These are phyloP conservation scores for Podospora pseudoanserina DNA, from an alignment of 495 filamentous ascomycete species.

Conservation along the genomic window DNA sequence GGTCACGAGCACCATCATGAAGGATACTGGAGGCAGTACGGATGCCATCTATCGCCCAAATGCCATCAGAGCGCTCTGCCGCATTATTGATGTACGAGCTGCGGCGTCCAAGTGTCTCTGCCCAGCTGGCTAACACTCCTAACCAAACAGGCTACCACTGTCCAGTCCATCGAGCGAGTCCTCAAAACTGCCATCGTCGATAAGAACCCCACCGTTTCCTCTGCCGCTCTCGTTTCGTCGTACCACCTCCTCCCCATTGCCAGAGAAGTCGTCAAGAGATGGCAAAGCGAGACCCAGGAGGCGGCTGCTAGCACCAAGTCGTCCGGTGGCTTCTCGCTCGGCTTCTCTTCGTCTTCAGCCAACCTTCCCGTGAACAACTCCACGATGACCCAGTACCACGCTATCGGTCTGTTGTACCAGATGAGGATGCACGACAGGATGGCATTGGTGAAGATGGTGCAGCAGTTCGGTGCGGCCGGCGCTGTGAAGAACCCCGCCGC, in stretches of 20 bases:
- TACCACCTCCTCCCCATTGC: slow-evolving; percentile 98
- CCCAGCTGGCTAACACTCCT: slow-evolving; percentile 16
- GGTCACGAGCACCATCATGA: slow-evolving; percentile 99
- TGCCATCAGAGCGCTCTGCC: slow-evolving; percentile 91
- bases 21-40: slow-evolving; percentile 93
- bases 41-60: slow-evolving; percentile 95
- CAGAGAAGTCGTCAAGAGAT: slow-evolving; percentile 89
- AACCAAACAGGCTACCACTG: slow-evolving; percentile 73
- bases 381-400: slow-evolving; percentile 97
- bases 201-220: slow-evolving; percentile 97
- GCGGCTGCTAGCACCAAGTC: slow-evolving; percentile 87
- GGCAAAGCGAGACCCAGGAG: slow-evolving; percentile 99
- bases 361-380: slow-evolving; percentile 72
- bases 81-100: slow-evolving; percentile 86
- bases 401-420: slow-evolving; percentile 94
- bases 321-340: slow-evolving; percentile 80
- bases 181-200: slow-evolving; percentile 99
- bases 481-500: slow-evolving; percentile 93
- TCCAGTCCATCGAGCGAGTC: slow-evolving; percentile 94
- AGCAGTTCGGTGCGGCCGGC: slow-evolving; percentile 89
- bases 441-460: slow-evolving; percentile 99
- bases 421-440: slow-evolving; percentile 97
- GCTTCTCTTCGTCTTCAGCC: slow-evolving; percentile 73
- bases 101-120: background rate
- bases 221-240: slow-evolving; percentile 92